phyloP scores from a whole-genome alignment of 2,329 filamentous ascomycete species.

The Dryadomyces sulphureus region DNA sequence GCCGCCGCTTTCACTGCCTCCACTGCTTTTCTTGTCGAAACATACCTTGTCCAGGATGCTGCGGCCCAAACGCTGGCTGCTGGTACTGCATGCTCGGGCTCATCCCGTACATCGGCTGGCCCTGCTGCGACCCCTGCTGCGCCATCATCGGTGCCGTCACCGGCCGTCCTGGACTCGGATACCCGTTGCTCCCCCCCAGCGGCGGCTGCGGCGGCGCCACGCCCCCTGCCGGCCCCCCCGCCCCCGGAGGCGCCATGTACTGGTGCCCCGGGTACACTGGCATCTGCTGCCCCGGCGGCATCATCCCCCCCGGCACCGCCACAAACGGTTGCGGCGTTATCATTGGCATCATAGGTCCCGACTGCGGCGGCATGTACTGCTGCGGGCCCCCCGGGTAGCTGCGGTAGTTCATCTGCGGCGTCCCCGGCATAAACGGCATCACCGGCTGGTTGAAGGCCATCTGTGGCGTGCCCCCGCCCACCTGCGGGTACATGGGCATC shows the following conservation, averaged over 20 bases:
- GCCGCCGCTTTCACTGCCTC: too few relatives aligned
- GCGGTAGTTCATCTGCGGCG: conserved; percentile 56
- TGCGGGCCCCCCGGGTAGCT: conserved; percentile 59
- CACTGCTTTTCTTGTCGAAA: too few relatives aligned
- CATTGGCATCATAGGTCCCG: conserved; percentile 61
- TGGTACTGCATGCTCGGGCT: conserved; percentile 60
- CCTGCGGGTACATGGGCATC: conserved; percentile 53
- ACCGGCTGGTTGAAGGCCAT: conserved; percentile 59
- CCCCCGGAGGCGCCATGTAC: conserved; percentile 45
- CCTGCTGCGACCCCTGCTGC: conserved; percentile 86
- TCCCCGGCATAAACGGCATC: conserved; percentile 55
- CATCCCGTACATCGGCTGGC: conserved; percentile 65
- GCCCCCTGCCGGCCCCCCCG: neutral
- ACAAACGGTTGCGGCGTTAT: conserved; percentile 75
- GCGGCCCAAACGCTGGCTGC: conserved; percentile 56
- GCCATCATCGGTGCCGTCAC: conserved; percentile 73
- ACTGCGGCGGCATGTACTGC: conserved; percentile 59
- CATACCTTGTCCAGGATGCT: conserved; percentile 56
- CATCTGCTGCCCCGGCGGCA: conserved; percentile 56
- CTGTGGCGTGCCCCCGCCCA: conserved; percentile 54
- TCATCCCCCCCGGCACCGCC: conserved; percentile 54
- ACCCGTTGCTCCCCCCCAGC: conserved; percentile 57
- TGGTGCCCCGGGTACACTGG: conserved; percentile 65
- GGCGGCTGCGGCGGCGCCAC: conserved; percentile 34
- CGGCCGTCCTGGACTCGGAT: conserved; percentile 73